phyloP scores from a whole-genome alignment of 345 rosid species.

The Psidium friedrichsthalianum region DNA sequence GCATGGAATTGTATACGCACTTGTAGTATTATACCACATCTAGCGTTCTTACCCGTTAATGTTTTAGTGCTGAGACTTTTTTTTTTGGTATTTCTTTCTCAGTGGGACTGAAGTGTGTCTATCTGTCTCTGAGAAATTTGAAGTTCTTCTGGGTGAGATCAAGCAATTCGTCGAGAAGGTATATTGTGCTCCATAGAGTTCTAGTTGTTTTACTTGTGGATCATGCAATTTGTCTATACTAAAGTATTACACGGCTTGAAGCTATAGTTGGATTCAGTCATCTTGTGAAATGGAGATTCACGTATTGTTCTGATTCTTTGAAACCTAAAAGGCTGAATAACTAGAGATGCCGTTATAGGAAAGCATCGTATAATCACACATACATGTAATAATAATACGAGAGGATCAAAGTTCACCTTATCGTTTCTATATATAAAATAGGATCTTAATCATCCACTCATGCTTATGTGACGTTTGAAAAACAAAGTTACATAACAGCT shows the following conservation, averaged over 20 bases:
- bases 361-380: not conserved
- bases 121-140: slow-evolving; percentile 34
- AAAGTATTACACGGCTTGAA: not conserved
- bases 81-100: slow-evolving; percentile 3
- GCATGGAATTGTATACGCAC: slow-evolving; percentile 11
- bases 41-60: not conserved
- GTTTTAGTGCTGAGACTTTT: not conserved
- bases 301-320: not conserved
- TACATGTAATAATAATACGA: not conserved
- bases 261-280: not conserved
- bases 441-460: not conserved
- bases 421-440: not conserved
- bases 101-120: slow-evolving; percentile 78
- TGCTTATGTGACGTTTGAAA: not conserved
- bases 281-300: not conserved
- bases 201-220: not conserved
- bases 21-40: not conserved
- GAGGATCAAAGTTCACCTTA: not conserved
- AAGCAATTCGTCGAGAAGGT: slow-evolving; percentile 58
- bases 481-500: not conserved
- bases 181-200: not conserved
- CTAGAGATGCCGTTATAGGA: not conserved
- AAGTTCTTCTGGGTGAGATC: slow-evolving; percentile 30
- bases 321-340: not conserved
- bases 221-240: not conserved